These are phyloP conservation scores for Psilocybe mexicana DNA, from an alignment of 1,284 basidiomycete species.

Conservation along the genomic window DNA sequence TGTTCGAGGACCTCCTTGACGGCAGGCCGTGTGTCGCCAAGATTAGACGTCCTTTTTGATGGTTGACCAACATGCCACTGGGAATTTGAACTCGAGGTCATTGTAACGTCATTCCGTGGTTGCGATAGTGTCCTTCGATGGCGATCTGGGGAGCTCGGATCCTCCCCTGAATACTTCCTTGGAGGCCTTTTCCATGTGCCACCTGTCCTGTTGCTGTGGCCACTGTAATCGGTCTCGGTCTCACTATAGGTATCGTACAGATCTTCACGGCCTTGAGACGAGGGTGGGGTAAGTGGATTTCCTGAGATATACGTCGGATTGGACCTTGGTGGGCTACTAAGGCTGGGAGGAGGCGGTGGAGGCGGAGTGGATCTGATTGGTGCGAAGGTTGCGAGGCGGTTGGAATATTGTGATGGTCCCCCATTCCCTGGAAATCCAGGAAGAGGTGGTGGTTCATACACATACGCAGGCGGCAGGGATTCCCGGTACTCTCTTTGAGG, in stretches of 20 bases:
- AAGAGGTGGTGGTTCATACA: conserved; percentile 34
- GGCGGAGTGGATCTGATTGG: conserved; percentile 9
- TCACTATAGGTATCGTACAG: conserved; percentile 15
- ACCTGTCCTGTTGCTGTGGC: conserved; percentile 15
- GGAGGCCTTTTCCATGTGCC: conserved; percentile 32
- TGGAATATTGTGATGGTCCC: conserved; percentile 16
- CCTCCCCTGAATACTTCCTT: neutral
- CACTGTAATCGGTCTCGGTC: conserved; percentile 24
- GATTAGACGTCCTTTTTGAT: conserved; percentile 2
- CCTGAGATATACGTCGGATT: neutral
- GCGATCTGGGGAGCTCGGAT: neutral
- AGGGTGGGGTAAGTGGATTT: neutral
- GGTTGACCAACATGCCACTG: neutral
- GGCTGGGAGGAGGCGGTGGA: neutral
- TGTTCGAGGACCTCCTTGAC: conserved; percentile 86
- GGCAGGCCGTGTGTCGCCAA: conserved; percentile 62
- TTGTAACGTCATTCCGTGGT: neutral
- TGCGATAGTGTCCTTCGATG: neutral
- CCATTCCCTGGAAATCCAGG: conserved; percentile 17
- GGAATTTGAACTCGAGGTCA: neutral
- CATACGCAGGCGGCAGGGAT: conserved; percentile 17
- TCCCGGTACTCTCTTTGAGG: conserved; percentile 1
- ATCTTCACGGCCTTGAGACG: neutral
- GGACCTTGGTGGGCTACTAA: neutral
- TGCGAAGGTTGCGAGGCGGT: conserved; percentile 21